These are phyloP conservation scores for Phylloporus scabripes DNA, from an alignment of 768 basidiomycete species.

Conservation along the genomic window DNA sequence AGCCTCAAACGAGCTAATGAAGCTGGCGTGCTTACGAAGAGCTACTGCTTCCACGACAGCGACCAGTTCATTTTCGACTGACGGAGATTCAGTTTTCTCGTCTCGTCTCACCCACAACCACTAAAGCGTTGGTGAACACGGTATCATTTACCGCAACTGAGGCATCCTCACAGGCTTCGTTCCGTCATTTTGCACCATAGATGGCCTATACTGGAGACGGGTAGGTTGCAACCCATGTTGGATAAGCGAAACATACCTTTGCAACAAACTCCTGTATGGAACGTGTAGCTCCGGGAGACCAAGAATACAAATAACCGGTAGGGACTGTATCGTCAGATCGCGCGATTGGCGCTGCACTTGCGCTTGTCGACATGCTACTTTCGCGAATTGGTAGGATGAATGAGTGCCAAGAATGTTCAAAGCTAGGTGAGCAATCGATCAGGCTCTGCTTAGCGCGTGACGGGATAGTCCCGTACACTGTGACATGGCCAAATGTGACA, in stretches of 20 bases:
- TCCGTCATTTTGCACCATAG: constrained; percentile 74
- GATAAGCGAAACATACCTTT: constrained; percentile 37
- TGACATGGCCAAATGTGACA: too few relatives aligned
- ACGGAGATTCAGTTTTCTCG: constrained; percentile 6
- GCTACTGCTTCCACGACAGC: constrained; percentile 44
- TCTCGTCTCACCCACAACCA: constrained; percentile 58
- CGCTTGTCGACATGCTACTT: constrained; percentile 9
- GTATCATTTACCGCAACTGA: neutral
- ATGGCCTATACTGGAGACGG: constrained; percentile 56
- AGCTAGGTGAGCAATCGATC: too few relatives aligned
- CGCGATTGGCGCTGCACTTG: neutral
- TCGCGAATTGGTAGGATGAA: neutral
- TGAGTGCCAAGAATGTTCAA: neutral
- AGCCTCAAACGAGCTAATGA: neutral
- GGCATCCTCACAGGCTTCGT: constrained; percentile 55
- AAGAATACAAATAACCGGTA: constrained; percentile 44
- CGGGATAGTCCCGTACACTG: too few relatives aligned
- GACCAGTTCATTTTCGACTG: constrained; percentile 8
- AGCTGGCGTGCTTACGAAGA: constrained; percentile 33
- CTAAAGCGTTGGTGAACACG: constrained; percentile 28
- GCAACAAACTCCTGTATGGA: constrained; percentile 48
- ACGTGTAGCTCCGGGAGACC: constrained; percentile 39
- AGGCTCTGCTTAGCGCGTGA: too few relatives aligned
- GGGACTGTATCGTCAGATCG: constrained; percentile 39
- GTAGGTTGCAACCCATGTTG: neutral